A percentile compares a stretch with the other conserved stretches of the same genome.
These are phyloP conservation scores for Hibiscus trionum DNA, from an alignment of 345 rosid species.

Conservation along the genomic window DNA sequence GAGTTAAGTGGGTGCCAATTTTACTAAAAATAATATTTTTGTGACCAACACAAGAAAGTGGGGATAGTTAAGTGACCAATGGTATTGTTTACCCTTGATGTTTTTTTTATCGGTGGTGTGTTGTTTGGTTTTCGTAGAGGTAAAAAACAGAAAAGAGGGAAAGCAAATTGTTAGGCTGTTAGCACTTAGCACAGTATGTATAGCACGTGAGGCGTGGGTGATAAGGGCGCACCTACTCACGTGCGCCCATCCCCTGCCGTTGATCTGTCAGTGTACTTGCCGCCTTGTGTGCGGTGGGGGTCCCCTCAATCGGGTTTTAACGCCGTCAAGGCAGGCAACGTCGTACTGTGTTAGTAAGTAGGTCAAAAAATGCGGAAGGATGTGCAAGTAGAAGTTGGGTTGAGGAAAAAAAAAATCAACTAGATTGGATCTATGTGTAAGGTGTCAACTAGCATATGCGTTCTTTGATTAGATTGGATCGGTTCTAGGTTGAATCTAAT, in stretches of 20 bases:
- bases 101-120: not conserved
- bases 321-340: conserved; percentile 3
- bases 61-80: too few relatives aligned
- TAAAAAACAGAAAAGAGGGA: not conserved
- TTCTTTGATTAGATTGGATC: too few relatives aligned
- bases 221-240: not conserved
- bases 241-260: conserved; percentile 8
- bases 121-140: not conserved
- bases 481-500: too few relatives aligned
- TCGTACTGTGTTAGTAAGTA: not conserved
- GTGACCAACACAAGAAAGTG: too few relatives aligned
- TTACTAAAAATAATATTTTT: too few relatives aligned
- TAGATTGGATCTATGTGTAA: too few relatives aligned
- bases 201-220: conserved; percentile 1
- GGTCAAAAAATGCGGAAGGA: not conserved
- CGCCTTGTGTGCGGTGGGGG: not conserved
- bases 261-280: not conserved
- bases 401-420: too few relatives aligned
- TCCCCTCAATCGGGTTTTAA: not conserved
- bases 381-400: too few relatives aligned
- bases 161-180: not conserved
- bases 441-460: too few relatives aligned
- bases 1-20: too few relatives aligned
- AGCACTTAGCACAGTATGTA: not conserved
- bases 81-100: not conserved